A percentile compares a stretch with the other conserved stretches of the same genome.
Conservation (phyloP, 2,329 filamentous ascomycete genomes). For the Penicillium concentricum region DNA sequence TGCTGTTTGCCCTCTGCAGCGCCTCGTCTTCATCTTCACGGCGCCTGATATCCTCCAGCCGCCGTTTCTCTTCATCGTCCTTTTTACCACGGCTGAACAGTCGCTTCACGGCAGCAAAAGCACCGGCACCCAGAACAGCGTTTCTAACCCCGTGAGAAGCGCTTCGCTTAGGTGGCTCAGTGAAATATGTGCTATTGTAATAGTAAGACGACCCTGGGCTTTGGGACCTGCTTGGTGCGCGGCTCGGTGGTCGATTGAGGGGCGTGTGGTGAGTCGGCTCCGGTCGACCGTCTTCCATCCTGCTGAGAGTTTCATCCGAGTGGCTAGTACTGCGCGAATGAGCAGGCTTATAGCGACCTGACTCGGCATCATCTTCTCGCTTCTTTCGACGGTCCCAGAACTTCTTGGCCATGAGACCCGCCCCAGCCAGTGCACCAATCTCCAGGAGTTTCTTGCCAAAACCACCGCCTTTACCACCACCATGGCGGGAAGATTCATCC, state of each 20-base stretch:
- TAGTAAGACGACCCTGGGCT: conserved; percentile 38
- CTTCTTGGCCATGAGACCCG: conserved; percentile 60
- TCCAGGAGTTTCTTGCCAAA: conserved; percentile 62
- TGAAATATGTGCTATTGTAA: conserved; percentile 42
- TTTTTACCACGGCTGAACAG: conserved; percentile 60
- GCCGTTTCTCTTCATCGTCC: conserved; percentile 57
- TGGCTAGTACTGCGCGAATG: conserved; percentile 48
- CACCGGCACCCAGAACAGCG: conserved; percentile 65
- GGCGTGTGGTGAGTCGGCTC: conserved; percentile 38
- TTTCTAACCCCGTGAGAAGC: conserved; percentile 55
- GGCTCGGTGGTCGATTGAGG: conserved; percentile 35
- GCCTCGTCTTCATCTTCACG: conserved; percentile 55
- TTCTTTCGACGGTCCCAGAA: conserved; percentile 58
- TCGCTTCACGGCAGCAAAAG: conserved; percentile 58
- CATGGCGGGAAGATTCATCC: conserved; percentile 45
- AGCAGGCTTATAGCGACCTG: conserved; percentile 54
- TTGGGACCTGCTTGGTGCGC: conserved; percentile 32
- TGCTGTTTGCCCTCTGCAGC: conserved; percentile 53
- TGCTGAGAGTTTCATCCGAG: conserved; percentile 42
- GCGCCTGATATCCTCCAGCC: conserved; percentile 55
- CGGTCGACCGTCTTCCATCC: conserved; percentile 55
- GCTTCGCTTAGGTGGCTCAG: conserved; percentile 46
- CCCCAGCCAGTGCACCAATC: conserved; percentile 62
- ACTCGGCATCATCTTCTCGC: conserved; percentile 53
- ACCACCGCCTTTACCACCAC: conserved; percentile 45